Base-by-base conservation (phyloP, 257 asterid species). In the Solanum dulcamara region DNA sequence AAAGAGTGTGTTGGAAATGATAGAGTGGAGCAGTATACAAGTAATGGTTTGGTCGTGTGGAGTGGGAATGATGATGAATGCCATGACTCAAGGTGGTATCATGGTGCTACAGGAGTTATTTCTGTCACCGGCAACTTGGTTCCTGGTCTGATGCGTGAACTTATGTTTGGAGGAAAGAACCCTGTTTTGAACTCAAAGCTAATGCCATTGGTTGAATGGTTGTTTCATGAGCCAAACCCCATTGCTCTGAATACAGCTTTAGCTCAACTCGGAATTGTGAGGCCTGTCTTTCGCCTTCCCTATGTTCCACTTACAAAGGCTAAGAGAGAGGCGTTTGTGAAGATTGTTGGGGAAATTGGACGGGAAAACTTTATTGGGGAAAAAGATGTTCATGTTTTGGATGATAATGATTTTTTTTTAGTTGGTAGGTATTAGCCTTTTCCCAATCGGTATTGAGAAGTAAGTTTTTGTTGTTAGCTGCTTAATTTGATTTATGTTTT, bases 11-110 rank as follows among this genome's bases (percentile, higher is more conserved):
- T 92, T 1, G 98, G 98, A 67, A 81, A 92, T 84, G 94, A 90
- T 80, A 90, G 98, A 75, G 92, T 96, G 11, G 90, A 92, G 87
- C 87, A 90, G 81, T 93, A 94, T 48, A 91, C 96, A 6, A 88
- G 91, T 26, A 86, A 74, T 4, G 98, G 94, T 22, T 62, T 93
- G 7, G 94, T 91, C 3, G 97, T 90, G 10, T 96, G 99, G 99
- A 96, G 98, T 72, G 98, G 97, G 59, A 94, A 96, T 46, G 98
- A 96, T 32, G 97, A 96, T 57, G 84, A 96, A 81, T 93, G 98
- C 87, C 99, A 94, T 70, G 96, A 92, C 85, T 92, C 97, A 10
- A 94, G 98, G 91, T 94, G 99, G 97, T 91, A 87, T 81, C 75
- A 90, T 40, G 96, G 95, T 48, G 98, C 94, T 20, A 81, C 89